A percentile compares a stretch with the other conserved stretches of the same genome.
Conservation (phyloP, 345 rosid species). For the Physaria fendleri region DNA sequence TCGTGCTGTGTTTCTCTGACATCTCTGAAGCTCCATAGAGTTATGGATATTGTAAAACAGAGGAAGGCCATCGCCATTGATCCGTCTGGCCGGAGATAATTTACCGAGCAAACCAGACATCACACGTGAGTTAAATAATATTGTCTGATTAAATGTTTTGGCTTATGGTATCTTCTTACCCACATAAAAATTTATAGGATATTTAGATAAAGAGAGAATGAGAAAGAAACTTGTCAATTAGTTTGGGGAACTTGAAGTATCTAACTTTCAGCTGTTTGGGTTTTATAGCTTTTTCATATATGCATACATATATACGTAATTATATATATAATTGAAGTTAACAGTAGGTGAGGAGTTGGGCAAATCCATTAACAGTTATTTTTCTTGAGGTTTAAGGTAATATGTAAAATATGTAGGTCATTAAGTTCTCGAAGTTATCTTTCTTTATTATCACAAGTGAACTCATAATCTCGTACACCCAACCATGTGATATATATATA, state of each 20-base stretch:
- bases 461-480: too few relatives aligned
- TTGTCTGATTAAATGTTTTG: not conserved
- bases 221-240: constrained; percentile 21
- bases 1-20: constrained; percentile 28
- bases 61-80: constrained; percentile 31
- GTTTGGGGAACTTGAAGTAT: constrained; percentile 52
- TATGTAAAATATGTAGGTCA: not conserved
- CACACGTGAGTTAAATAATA: not conserved
- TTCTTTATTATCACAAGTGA: too few relatives aligned
- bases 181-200: not conserved
- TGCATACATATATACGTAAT: not conserved
- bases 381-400: not conserved
- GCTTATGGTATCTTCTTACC: not conserved
- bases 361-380: not conserved
- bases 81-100: constrained; percentile 26
- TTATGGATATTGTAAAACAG: constrained; percentile 26
- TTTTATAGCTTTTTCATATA: constrained; percentile 1
- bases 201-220: constrained; percentile 24
- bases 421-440: not conserved
- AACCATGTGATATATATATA: too few relatives aligned
- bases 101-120: constrained; percentile 29
- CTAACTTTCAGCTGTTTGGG: constrained; percentile 34
- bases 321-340: constrained; percentile 2
- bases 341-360: constrained; percentile 23
- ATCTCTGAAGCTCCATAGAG: constrained; percentile 36